Evolutionary conservation across 768 basidiomycete genomes (phyloP).

Genomic region (Pleurotus eryngii): DNA sequence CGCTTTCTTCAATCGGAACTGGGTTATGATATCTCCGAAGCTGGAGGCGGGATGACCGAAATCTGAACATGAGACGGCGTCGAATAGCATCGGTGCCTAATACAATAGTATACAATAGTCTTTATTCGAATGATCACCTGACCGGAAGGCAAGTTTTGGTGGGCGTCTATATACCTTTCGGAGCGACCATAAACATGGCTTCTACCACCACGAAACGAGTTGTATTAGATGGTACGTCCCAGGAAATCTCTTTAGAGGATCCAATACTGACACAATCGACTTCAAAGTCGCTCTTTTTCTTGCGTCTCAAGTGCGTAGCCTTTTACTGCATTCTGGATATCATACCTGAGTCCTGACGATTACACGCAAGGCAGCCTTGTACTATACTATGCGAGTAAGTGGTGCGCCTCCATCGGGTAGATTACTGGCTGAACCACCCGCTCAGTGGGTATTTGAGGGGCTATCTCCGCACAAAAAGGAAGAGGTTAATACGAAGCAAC

Average conservation of each 20-base stretch:
- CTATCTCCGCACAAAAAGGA: conserved; percentile 51
- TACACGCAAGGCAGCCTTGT: conserved; percentile 64
- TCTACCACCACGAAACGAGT: conserved; percentile 38
- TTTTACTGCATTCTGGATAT: conserved; percentile 7
- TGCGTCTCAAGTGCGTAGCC: conserved; percentile 45
- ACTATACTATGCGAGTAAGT: conserved; percentile 71
- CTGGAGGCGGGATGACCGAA: too few relatives aligned
- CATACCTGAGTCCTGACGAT: conserved; percentile 16
- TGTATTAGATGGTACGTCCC: conserved; percentile 38
- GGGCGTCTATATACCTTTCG: too few relatives aligned
- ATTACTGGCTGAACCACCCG: neutral
- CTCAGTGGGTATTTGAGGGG: conserved; percentile 65
- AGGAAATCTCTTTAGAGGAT: neutral
- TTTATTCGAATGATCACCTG: too few relatives aligned
- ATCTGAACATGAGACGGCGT: too few relatives aligned
- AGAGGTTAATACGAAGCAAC: conserved; percentile 63
- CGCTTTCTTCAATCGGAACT: too few relatives aligned
- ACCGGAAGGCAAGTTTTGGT: too few relatives aligned
- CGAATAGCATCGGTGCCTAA: too few relatives aligned
- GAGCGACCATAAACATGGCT: conserved; percentile 20
- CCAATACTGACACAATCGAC: conserved; percentile 5
- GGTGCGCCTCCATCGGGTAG: neutral
- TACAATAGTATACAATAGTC: too few relatives aligned
- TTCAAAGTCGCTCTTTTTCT: conserved; percentile 46
- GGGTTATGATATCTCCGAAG: too few relatives aligned